Percentiles rank a stretch among this genome's conserved stretches.
Evolutionary conservation across 495 filamentous ascomycete species (phyloP).

Genomic region (Penicillium crystallinum): DNA sequence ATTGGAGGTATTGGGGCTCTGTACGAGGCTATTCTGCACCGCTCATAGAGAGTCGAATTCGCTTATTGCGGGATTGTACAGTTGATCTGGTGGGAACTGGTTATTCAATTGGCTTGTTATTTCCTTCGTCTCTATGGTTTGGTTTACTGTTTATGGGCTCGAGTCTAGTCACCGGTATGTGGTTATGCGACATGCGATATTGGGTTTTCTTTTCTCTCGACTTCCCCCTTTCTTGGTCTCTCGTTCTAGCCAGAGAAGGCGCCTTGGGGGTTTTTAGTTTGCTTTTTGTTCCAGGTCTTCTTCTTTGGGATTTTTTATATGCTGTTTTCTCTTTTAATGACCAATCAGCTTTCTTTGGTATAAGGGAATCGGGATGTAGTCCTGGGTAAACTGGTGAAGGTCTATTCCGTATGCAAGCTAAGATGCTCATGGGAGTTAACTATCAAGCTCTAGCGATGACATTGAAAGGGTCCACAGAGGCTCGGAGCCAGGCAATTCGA

Average conservation of each 20-base stretch:
- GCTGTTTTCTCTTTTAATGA: slow-evolving; percentile 9
- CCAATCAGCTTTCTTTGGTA: background rate
- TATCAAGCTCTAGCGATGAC: background rate
- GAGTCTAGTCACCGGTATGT: slow-evolving; percentile 18
- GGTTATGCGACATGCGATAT: slow-evolving; percentile 23
- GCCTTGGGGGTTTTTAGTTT: slow-evolving; percentile 16
- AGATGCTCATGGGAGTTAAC: background rate
- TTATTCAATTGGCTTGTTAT: background rate
- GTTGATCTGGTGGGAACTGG: slow-evolving; percentile 4
- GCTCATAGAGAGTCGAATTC: slow-evolving; percentile 35
- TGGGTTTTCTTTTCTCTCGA: slow-evolving; percentile 4
- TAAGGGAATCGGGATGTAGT: background rate
- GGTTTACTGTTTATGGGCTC: slow-evolving; percentile 8
- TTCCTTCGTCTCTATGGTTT: slow-evolving; percentile 4
- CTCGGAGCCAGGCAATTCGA: no score
- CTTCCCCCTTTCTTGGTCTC: slow-evolving; percentile 18
- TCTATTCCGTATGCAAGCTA: background rate
- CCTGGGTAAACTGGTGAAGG: background rate
- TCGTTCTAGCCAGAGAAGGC: slow-evolving; percentile 24
- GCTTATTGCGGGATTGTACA: slow-evolving; percentile 16
- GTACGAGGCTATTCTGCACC: slow-evolving; percentile 80
- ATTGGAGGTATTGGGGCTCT: slow-evolving; percentile 66
- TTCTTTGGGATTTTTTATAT: slow-evolving; percentile 1
- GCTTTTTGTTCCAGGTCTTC: slow-evolving; percentile 6
- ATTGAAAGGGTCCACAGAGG: background rate